Percentiles rank a stretch among this genome's conserved stretches.
These are phyloP conservation scores for Pontederia crassipes DNA, from an alignment of 176 grass and related monocot genomes.

Conservation along the genomic window DNA sequence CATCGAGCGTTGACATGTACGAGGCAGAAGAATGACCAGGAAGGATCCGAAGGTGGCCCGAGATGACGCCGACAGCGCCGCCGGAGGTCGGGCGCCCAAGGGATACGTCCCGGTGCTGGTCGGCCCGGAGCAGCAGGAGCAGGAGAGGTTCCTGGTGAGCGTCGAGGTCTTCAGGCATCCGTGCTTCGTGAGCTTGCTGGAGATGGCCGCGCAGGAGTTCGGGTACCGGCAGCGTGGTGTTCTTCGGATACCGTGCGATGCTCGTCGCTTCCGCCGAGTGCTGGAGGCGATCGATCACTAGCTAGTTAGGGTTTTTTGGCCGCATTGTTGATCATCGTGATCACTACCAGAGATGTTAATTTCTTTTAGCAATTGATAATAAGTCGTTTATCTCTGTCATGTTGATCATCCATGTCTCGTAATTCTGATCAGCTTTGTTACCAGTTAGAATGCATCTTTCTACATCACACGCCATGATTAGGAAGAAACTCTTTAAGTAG, in stretches of 20 bases:
- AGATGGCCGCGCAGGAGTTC: conserved; percentile 9
- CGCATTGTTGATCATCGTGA: too few species aligned
- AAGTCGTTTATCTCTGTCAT: too few species aligned
- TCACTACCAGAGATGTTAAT: too few species aligned
- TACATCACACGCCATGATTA: too few species aligned
- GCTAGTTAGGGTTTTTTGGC: too few species aligned
- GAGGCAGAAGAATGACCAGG: too few species aligned
- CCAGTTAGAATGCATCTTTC: too few species aligned
- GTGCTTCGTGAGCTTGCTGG: neutral
- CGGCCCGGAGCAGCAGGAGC: neutral
- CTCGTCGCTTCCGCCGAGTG: neutral
- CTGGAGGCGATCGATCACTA: neutral
- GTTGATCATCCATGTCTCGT: too few species aligned
- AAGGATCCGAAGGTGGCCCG: too few species aligned
- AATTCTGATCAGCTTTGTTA: too few species aligned
- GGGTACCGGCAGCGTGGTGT: conserved; percentile 7
- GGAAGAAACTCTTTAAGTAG: too few species aligned
- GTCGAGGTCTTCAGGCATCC: conserved; percentile 1
- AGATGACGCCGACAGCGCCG: neutral
- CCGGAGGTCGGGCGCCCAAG: neutral
- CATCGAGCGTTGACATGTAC: too few species aligned
- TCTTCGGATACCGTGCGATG: conserved; percentile 2
- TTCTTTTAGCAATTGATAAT: neutral
- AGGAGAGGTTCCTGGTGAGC: conserved; percentile 10
- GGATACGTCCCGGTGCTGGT: conserved; percentile 25